A percentile compares a stretch with the other conserved stretches of the same genome.
Evolutionary conservation across 2,329 filamentous ascomycete genomes (phyloP).

Genomic region (Monosporascus sp.): DNA sequence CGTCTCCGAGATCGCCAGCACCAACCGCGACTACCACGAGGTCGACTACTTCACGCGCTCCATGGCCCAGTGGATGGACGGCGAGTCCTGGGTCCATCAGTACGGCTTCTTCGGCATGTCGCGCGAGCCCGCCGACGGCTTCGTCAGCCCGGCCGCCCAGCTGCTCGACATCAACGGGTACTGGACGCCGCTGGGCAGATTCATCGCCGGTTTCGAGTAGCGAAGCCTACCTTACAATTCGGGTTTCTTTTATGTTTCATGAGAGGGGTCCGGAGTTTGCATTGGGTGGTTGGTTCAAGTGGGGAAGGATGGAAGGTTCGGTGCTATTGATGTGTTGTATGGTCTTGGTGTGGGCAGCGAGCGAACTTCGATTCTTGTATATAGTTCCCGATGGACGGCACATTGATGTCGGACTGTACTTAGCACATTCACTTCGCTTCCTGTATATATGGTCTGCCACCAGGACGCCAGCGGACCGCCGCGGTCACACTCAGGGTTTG

Average conservation of each 20-base stretch:
- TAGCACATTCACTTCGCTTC: background rate
- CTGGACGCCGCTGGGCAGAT: slow-evolving; percentile 29
- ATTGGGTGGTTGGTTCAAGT: background rate
- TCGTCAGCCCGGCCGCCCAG: slow-evolving; percentile 40
- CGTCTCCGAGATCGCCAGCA: slow-evolving; percentile 37
- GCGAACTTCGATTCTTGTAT: background rate
- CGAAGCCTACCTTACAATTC: background rate
- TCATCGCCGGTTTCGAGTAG: background rate
- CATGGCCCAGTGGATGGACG: slow-evolving; percentile 38
- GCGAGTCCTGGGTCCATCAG: slow-evolving; percentile 34
- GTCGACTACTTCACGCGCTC: slow-evolving; percentile 34
- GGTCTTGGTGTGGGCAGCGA: background rate
- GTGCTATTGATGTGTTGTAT: background rate
- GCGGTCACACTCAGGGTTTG: no score
- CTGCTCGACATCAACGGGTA: slow-evolving; percentile 37
- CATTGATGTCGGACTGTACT: background rate
- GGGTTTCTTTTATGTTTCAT: background rate
- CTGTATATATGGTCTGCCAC: background rate
- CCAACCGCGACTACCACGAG: slow-evolving; percentile 29
- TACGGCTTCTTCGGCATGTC: slow-evolving; percentile 42
- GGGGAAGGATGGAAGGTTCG: background rate
- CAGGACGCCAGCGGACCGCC: no score
- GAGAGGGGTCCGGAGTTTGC: background rate
- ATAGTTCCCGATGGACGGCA: background rate
- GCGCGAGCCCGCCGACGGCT: slow-evolving; percentile 34